Percentiles rank a stretch among this genome's conserved stretches.
phyloP scores from a whole-genome alignment of 2,329 filamentous ascomycete genomes.

The Leptographium procerum region DNA sequence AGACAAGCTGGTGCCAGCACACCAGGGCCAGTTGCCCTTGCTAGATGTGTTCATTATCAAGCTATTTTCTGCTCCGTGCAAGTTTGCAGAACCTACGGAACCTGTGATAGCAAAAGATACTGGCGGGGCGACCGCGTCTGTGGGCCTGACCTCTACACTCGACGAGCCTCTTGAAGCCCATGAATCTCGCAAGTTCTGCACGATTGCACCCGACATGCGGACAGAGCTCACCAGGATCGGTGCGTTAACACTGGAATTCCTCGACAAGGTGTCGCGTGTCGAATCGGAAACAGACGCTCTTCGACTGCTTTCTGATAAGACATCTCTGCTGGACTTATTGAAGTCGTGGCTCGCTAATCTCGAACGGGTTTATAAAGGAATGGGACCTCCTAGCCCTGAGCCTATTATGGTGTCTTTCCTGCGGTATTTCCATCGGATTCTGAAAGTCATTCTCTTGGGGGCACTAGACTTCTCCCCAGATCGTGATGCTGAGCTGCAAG shows the following conservation, averaged over 20 bases:
- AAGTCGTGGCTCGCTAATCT: slow-evolving; percentile 22
- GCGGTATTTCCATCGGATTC: slow-evolving; percentile 21
- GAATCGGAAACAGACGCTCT: slow-evolving; percentile 14
- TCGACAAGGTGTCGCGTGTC: slow-evolving; percentile 18
- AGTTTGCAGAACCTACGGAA: too few species aligned
- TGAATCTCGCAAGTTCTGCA: slow-evolving; percentile 10
- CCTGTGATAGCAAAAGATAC: too few species aligned
- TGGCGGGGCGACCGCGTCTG: too few species aligned
- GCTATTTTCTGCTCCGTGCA: too few species aligned
- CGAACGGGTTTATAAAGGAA: slow-evolving; percentile 14
- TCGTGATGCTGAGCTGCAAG: slow-evolving; percentile 16
- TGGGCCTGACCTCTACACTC: too few species aligned
- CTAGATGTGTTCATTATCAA: too few species aligned
- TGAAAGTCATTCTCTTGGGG: slow-evolving; percentile 24
- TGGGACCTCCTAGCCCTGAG: slow-evolving; percentile 10
- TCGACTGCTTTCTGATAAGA: slow-evolving; percentile 19
- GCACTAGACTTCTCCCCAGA: slow-evolving; percentile 19
- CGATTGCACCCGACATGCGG: slow-evolving; percentile 25
- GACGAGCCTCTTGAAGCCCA: too few species aligned
- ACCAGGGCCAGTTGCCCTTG: too few species aligned
- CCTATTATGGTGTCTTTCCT: slow-evolving; percentile 22
- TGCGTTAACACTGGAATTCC: slow-evolving; percentile 20
- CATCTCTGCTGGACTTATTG: slow-evolving; percentile 19
- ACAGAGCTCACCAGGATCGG: slow-evolving; percentile 23
- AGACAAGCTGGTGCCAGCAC: too few species aligned